Percentiles rank a stretch among this genome's conserved stretches.
Evolutionary conservation across 2,329 filamentous ascomycete species (phyloP).

Genomic region (Arthrobotrys pseudoclavata): DNA sequence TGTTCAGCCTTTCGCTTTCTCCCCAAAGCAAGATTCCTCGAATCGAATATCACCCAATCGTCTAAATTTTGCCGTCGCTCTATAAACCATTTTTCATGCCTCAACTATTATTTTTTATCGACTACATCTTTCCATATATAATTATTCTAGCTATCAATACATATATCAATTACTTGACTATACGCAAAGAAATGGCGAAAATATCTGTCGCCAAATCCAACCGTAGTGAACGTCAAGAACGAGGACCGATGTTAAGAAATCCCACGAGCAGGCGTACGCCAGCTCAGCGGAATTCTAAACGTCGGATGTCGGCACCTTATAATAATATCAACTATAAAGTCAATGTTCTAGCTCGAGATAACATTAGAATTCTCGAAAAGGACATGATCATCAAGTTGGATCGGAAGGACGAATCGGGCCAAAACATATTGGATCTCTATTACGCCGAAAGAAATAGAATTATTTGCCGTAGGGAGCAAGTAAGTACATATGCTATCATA

Average conservation of each 20-base stretch:
- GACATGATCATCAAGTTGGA: background rate
- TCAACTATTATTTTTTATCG: background rate
- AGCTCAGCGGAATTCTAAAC: background rate
- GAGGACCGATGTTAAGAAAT: background rate
- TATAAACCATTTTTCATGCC: constrained; percentile 12
- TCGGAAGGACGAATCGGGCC: constrained; percentile 5
- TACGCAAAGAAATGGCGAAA: constrained; percentile 8
- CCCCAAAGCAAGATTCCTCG: background rate
- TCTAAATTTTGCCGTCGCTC: background rate
- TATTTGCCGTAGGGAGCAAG: background rate
- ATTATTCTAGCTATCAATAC: background rate
- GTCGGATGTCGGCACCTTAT: background rate
- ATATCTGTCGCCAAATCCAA: background rate
- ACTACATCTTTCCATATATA: background rate
- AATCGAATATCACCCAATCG: background rate
- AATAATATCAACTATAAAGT: background rate
- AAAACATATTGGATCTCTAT: constrained; percentile 7
- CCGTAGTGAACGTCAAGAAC: background rate
- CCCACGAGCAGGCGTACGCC: background rate
- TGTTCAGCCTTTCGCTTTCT: background rate
- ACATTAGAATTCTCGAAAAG: constrained; percentile 26
- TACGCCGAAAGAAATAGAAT: background rate
- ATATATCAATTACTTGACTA: background rate
- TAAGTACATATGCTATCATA: constrained; percentile 8
- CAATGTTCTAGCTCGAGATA: constrained; percentile 22